phyloP scores from a whole-genome alignment of 2,329 filamentous ascomycete genomes.

The Paecilomyces sp. region DNA sequence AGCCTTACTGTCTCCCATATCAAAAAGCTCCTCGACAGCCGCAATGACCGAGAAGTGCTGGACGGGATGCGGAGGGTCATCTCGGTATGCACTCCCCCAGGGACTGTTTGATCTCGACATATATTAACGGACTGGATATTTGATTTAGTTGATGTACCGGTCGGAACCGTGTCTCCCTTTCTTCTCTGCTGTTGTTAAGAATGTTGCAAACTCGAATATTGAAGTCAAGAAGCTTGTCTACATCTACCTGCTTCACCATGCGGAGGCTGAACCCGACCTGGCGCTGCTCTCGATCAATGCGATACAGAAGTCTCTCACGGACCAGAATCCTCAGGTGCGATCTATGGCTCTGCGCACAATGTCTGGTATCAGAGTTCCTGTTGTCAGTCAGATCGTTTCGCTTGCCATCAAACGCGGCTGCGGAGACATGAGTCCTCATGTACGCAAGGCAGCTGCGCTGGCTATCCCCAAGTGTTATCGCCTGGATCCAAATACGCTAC shows the following conservation, averaged over 20 bases:
- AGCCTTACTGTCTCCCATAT: conserved; percentile 74
- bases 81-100: conserved; percentile 50
- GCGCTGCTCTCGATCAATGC: conserved; percentile 96
- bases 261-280: conserved; percentile 91
- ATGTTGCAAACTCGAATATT: conserved; percentile 86
- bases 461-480: conserved; percentile 95
- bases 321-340: conserved; percentile 81
- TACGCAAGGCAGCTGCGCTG: conserved; percentile 85
- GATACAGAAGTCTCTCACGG: conserved; percentile 94
- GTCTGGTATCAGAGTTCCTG: conserved; percentile 93
- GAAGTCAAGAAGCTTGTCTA: conserved; percentile 98
- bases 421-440: conserved; percentile 89
- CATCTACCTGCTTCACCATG: conserved; percentile 95
- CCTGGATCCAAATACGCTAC: conserved; percentile 76
- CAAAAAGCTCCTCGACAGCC: conserved; percentile 89
- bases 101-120: conserved; percentile 8
- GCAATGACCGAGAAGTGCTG: conserved; percentile 84
- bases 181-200: conserved; percentile 98
- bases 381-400: conserved; percentile 96
- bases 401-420: conserved; percentile 90
- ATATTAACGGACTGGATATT: conserved; percentile 2
- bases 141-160: conserved; percentile 83
- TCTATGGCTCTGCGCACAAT: conserved; percentile 92
- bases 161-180: conserved; percentile 81
- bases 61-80: conserved; percentile 86